Percentiles rank a stretch among this genome's conserved stretches.
phyloP scores from a whole-genome alignment of 345 rosid species.

The Acer campestre region DNA sequence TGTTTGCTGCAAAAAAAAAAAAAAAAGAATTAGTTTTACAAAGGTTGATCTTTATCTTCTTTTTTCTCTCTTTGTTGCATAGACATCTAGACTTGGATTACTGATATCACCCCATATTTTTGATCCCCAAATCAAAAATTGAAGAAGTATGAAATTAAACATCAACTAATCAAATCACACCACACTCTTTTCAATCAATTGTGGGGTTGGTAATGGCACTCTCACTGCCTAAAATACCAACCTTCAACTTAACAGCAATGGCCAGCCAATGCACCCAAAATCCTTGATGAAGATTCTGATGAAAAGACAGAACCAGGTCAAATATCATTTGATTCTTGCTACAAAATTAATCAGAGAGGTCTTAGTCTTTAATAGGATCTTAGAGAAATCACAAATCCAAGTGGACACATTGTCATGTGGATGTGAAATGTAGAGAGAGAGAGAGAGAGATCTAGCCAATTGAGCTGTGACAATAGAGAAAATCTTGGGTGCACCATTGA shows the following conservation, averaged over 20 bases:
- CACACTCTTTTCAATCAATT: not conserved
- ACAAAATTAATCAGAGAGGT: not conserved
- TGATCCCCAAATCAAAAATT: not conserved
- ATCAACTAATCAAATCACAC: not conserved
- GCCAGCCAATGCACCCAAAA: not conserved
- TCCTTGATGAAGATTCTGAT: not conserved
- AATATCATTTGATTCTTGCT: not conserved
- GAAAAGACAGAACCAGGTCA: conserved; percentile 3
- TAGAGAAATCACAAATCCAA: not conserved
- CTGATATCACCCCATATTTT: not conserved
- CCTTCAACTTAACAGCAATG: not conserved
- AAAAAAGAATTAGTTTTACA: too few species aligned
- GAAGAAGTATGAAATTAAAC: not conserved
- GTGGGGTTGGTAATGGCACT: not conserved
- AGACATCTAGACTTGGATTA: not conserved
- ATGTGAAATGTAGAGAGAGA: not conserved
- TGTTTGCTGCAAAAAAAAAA: not conserved
- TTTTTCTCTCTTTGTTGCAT: not conserved
- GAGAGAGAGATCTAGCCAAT: not conserved
- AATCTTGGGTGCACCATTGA: too few species aligned
- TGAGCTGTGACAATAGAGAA: not conserved
- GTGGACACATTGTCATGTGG: not conserved
- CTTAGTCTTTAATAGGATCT: not conserved
- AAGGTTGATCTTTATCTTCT: not conserved
- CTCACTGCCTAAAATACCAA: not conserved